Conservation (phyloP, 371 early-diverging fungal species). For the Cokeromyces recurvatus region DNA sequence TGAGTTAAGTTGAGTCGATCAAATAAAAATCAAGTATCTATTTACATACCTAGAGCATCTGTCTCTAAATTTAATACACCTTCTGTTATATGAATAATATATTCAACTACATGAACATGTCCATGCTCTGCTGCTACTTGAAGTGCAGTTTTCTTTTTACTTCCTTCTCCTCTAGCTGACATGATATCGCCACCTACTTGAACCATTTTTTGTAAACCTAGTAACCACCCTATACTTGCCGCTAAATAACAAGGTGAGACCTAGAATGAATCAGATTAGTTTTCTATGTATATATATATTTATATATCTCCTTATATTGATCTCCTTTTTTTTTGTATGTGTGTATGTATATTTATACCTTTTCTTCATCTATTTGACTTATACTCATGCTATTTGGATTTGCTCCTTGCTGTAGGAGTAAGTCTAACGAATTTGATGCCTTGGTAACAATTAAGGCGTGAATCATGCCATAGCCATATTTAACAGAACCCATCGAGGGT, state of each 20-base stretch:
- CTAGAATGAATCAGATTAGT: too few relatives aligned
- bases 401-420: slow-evolving; percentile 41
- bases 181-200: slow-evolving; percentile 39
- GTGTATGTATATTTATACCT: slow-evolving; percentile 12
- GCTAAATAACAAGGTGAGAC: slow-evolving; percentile 44
- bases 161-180: slow-evolving; percentile 34
- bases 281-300: too few relatives aligned
- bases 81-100: slow-evolving; percentile 33
- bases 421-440: slow-evolving; percentile 25
- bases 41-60: slow-evolving; percentile 30
- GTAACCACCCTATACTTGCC: slow-evolving; percentile 37
- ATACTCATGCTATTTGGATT: slow-evolving; percentile 35
- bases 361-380: slow-evolving; percentile 35
- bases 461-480: slow-evolving; percentile 46
- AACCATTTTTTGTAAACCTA: slow-evolving; percentile 33
- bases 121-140: slow-evolving; percentile 41
- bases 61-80: slow-evolving; percentile 32
- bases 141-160: slow-evolving; percentile 33
- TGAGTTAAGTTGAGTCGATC: neutral
- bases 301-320: too few relatives aligned
- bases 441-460: slow-evolving; percentile 40
- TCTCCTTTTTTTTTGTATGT: neutral
- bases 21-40: too few relatives aligned
- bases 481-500: slow-evolving; percentile 21
- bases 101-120: slow-evolving; percentile 33